Base-by-base conservation (phyloP, 2,329 filamentous ascomycete species). In the Teratosphaeriaceae sp. region DNA sequence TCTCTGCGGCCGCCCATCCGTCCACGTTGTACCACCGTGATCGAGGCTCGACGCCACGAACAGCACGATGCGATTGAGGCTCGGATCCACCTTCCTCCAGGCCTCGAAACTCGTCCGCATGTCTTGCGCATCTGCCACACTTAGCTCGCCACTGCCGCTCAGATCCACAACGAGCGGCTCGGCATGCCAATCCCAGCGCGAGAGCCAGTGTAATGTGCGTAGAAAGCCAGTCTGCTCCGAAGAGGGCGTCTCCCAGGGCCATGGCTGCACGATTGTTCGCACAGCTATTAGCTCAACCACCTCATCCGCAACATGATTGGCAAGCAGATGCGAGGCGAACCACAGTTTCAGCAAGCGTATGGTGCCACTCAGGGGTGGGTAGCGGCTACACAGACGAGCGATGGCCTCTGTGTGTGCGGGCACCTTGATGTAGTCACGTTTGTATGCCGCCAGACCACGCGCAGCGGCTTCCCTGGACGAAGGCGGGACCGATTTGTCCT, bases 121-220 rank as follows among this genome's bases (percentile, higher is more conserved):
- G 2, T 72, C 69, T 23, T 76, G 67, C 9, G 83, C 73, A 22
- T 84, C 78, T 9, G 76, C 69, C 6, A 71, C 65, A 6, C 76
- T 76, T 58, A 94, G 72, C 12, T 80, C 76, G 40, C 50, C 47
- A 18, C 41, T 52, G 12, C 49, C 55, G 21, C 54, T 55, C 20
- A 87, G 75, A 62, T 96, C 88, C 20, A 96, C 74, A 24, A 95
- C 73, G 23, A 97, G 72, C 1, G 92, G 85, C 41, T 88, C 82
- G 6, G 81, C 73, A 21, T 85, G 79, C 92, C 92, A 98, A 62
- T 97, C 88, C 88, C 92, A 98, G 31, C 80, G 76, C 1, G 88
- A 80, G 12, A 98, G 72, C 62, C 90, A 84, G 23, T 82, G 70
- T 1, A 98, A 70, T 1, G 86, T 85, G 18, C 89, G 80, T 21